Evolutionary conservation across 805 yeast genomes (phyloP), one percentile per base, ranked within the genome.

Genomic region (Starmerella apicola): DNA sequence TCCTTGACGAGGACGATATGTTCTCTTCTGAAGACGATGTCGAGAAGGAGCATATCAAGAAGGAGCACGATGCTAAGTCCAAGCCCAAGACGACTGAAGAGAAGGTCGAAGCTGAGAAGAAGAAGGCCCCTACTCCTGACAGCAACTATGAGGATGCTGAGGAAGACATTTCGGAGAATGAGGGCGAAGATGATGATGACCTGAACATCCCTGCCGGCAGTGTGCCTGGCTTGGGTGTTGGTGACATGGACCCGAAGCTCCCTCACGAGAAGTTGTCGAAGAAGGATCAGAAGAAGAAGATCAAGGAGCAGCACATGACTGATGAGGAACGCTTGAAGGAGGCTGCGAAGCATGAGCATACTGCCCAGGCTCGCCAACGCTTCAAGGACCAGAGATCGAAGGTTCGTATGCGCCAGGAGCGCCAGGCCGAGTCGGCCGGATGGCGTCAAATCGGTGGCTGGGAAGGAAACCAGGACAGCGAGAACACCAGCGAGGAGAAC

Each of bases 401-500:
- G 38, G 42, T 43, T 9, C 36, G 37, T 20, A 57, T 62, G 28
- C 60, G 78, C 3, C 74, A 72, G 18, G 30, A 18, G n/a, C 36
- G 74, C 68, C 40, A 80, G 81, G 21, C 64, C 22, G 73, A 88
- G 2, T 80, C 72, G 53, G 72, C 82, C 36, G 97, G 97, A 25
- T 88, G 97, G 97, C 82, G 79, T 57, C 95, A 86, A 59, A 85
- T 82, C 38, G 88, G 91, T 8, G 81, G 84, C 16, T 88, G 84
- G 79, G 81, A 77, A 54, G 62, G 64, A 1, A 63, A 82, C 50
- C 60, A 73, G 7, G 35, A 38, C 15, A n/a, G n/a, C n/a, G n/a
- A n/a, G n/a, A 23, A 21, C 23, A 23, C 39, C 13, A 37, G 38
- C 16, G 59, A 60, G 10, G 81, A 78, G 27, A 94, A 83, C 51